Evolutionary conservation across 345 rosid genomes (phyloP).

Genomic region (Ailanthus altissimus): DNA sequence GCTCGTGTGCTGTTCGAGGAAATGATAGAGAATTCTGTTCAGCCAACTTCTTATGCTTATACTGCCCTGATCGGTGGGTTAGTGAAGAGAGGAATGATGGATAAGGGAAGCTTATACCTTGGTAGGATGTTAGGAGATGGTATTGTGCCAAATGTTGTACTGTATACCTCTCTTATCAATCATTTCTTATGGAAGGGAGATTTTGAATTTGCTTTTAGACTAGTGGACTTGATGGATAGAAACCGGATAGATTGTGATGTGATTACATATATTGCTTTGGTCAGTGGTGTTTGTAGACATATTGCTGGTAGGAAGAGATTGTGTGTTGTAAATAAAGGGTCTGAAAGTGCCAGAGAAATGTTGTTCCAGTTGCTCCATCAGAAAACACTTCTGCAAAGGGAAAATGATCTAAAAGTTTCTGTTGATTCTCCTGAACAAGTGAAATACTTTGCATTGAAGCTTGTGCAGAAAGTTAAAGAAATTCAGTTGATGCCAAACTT

Average conservation of each 20-base stretch:
- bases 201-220: constrained; percentile 48
- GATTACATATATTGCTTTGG: constrained; percentile 39
- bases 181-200: constrained; percentile 57
- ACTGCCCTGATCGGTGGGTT: constrained; percentile 61
- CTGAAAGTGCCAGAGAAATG: constrained; percentile 38
- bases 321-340: constrained; percentile 29
- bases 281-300: constrained; percentile 50
- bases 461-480: constrained; percentile 43
- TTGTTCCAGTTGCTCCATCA: constrained; percentile 48
- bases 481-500: constrained; percentile 47
- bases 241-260: constrained; percentile 46
- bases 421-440: constrained; percentile 31
- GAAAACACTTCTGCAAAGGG: constrained; percentile 28
- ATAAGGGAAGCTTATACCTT: constrained; percentile 61
- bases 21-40: constrained; percentile 47
- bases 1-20: constrained; percentile 56
- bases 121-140: constrained; percentile 66
- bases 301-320: constrained; percentile 29
- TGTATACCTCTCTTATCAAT: constrained; percentile 54
- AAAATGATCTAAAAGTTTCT: constrained; percentile 28
- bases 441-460: constrained; percentile 51
- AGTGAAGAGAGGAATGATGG: constrained; percentile 55
- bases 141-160: constrained; percentile 49
- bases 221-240: constrained; percentile 53
- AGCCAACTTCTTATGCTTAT: constrained; percentile 54